Conservation (phyloP, 2,329 filamentous ascomycete genomes). For the Aspergillus flavus region DNA sequence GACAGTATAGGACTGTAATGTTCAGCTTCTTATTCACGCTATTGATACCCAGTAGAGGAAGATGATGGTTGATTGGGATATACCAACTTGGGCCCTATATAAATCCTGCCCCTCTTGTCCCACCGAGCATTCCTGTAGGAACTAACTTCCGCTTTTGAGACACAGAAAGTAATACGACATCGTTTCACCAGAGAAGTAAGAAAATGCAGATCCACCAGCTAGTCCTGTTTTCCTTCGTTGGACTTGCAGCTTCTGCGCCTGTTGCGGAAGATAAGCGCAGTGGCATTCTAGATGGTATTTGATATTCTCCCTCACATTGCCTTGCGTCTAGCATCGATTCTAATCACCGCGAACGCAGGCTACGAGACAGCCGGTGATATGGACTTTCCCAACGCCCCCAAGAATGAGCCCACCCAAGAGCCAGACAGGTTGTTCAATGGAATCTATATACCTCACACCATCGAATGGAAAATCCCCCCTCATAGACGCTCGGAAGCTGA, state of each 20-base stretch:
- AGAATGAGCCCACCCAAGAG: neutral
- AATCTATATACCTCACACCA: neutral
- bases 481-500: neutral
- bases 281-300: neutral
- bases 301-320: neutral
- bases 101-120: neutral
- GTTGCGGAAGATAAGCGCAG: neutral
- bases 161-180: neutral
- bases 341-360: neutral
- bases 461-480: neutral
- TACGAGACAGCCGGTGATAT: neutral
- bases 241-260: neutral
- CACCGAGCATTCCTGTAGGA: neutral
- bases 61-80: neutral
- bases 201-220: neutral
- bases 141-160: neutral
- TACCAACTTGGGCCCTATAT: neutral
- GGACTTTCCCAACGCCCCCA: neutral
- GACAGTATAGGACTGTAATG: neutral
- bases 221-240: neutral
- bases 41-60: neutral
- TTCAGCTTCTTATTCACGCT: neutral
- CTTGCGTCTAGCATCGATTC: neutral
- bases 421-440: neutral
- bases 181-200: neutral